Base-by-base conservation (phyloP, 345 rosid species). In the Ceriops zippeliana region DNA sequence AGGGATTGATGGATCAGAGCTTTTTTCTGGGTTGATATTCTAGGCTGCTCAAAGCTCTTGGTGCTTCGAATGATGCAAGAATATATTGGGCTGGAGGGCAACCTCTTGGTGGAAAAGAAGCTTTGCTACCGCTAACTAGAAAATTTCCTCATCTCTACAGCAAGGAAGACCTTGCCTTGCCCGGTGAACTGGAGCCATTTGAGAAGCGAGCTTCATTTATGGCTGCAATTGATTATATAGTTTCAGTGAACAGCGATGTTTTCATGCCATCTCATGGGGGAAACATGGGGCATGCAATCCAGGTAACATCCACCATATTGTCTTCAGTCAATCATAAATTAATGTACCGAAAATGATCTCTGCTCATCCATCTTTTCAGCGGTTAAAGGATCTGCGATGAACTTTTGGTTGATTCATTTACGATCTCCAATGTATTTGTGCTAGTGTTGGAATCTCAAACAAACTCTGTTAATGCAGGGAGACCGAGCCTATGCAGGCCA, bases 231-330 rank as follows among this genome's bases (percentile, higher is more conserved):
- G 98, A 96, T 77, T 89, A 81, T 38, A 77, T 96, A 70, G 96
- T 96, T 42, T 89, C 96, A 0, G 90, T 83, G 70, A 83, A 79
- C 67, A 92, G 99, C 58, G 93, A 95, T 68, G 93, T 91, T 74
- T 95, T 95, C 81, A 90, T 95, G 97, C 89, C 99, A 61, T 95
- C 99, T 72, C 98, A 91, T 27, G 99, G 99, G 46, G 99, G 99
- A 73, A 95, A 95, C 66, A 95, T 95, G 98, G 98, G 96, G 26
- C 99, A 87, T 4, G 89, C 96, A 1, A 79, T 92, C 75, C 99
- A 91, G 97, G 96, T 89, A 75, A 15, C 27, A 27, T 31, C 58
- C 30, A 61, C 52, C 64, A 28, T 26, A n/a, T 21, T 54, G 16
- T 2, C 20, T 22, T 54, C 58, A 2, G 16, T 38, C 47, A 0